Evolutionary conservation across 2,329 filamentous ascomycete genomes (phyloP).

Genomic region (Phyllosticta capitalensis): DNA sequence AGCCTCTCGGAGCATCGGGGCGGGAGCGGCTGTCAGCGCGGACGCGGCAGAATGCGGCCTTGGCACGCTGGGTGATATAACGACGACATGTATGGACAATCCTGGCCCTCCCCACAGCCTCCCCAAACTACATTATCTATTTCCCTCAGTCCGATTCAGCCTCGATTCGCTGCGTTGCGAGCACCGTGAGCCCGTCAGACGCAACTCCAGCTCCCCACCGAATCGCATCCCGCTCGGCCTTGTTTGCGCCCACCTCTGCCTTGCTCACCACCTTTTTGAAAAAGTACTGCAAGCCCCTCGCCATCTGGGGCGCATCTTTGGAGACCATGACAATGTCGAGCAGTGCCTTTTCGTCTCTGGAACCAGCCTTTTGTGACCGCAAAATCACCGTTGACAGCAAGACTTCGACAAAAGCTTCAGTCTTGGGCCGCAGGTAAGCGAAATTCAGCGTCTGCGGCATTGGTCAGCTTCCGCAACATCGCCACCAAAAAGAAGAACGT

Average conservation of each 20-base stretch:
- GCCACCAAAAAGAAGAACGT: not conserved
- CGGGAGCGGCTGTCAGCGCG: slow-evolving; percentile 7
- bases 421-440: slow-evolving; percentile 65
- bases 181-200: slow-evolving; percentile 24
- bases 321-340: slow-evolving; percentile 57
- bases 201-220: slow-evolving; percentile 34
- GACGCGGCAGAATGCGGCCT: not conserved
- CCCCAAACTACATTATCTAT: not conserved
- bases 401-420: slow-evolving; percentile 69
- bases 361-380: slow-evolving; percentile 45
- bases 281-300: slow-evolving; percentile 69
- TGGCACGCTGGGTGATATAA: slow-evolving; percentile 8
- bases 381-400: slow-evolving; percentile 68
- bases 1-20: slow-evolving; percentile 8
- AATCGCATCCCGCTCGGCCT: slow-evolving; percentile 43
- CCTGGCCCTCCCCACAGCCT: not conserved
- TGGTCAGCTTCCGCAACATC: not conserved
- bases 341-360: slow-evolving; percentile 47
- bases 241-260: slow-evolving; percentile 44
- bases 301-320: slow-evolving; percentile 56
- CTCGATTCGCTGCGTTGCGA: slow-evolving; percentile 22
- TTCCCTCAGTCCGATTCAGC: slow-evolving; percentile 12
- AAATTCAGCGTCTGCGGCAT: slow-evolving; percentile 60
- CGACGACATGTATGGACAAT: slow-evolving; percentile 4
- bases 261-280: slow-evolving; percentile 64